Evolutionary conservation across 1,284 basidiomycete genomes (phyloP).

Genomic region (Meripilus lineatus): DNA sequence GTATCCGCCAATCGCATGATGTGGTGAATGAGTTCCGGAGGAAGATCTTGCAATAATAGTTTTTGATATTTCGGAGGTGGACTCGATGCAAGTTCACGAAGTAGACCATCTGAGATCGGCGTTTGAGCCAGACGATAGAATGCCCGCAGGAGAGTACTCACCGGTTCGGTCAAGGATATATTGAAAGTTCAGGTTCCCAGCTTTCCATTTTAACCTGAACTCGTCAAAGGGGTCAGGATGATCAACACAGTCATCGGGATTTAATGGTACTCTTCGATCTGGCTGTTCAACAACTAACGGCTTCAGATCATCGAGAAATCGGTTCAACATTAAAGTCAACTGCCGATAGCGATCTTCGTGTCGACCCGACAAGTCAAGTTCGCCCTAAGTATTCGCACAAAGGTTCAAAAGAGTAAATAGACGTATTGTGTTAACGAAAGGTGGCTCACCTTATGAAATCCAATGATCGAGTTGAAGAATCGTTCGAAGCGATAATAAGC

Average conservation of each 20-base stretch:
- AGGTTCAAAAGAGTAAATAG: background rate
- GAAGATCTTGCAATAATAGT: background rate
- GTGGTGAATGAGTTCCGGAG: background rate
- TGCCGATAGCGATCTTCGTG: background rate
- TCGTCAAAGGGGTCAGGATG: background rate
- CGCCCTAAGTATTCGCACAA: background rate
- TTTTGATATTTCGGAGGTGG: constrained; percentile 1
- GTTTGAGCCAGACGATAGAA: no score
- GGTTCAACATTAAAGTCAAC: background rate
- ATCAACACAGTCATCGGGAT: background rate
- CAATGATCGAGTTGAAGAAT: background rate
- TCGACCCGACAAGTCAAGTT: background rate
- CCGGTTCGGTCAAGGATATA: background rate
- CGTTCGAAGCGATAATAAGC: background rate
- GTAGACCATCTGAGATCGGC: background rate
- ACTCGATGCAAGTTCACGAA: background rate
- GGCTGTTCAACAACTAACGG: background rate
- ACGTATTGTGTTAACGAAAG: background rate
- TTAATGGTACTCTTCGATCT: background rate
- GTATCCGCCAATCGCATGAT: background rate
- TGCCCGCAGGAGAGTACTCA: background rate
- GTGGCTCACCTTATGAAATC: background rate
- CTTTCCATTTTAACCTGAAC: background rate
- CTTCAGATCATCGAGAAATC: background rate
- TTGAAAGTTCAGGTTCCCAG: background rate